phyloP scores from a whole-genome alignment of 2,329 filamentous ascomycete genomes.

The Drechslerella dactyloides region DNA sequence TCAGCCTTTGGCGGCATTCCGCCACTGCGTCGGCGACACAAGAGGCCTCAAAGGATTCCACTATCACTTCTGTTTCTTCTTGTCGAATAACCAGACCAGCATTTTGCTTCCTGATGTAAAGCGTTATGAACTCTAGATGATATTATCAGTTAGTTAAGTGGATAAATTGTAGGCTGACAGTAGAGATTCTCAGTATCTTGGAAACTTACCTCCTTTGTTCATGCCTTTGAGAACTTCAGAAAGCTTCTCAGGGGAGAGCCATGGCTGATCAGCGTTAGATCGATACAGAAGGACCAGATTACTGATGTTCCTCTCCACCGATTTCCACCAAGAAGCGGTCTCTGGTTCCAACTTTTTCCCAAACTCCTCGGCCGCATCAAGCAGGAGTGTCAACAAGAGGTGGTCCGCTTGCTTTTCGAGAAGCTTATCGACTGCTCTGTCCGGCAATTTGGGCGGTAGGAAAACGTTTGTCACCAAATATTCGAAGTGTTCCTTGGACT shows the following conservation, averaged over 20 bases:
- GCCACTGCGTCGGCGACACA: conserved; percentile 59
- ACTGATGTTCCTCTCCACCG: conserved; percentile 17
- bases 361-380: conserved; percentile 27
- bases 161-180: neutral
- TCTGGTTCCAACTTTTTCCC: neutral
- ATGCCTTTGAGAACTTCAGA: neutral
- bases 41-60: conserved; percentile 62
- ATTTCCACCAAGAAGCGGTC: conserved; percentile 18
- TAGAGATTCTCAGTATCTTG: neutral
- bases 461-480: conserved; percentile 61
- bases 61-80: conserved; percentile 52
- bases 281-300: conserved; percentile 18
- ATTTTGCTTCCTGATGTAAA: conserved; percentile 62
- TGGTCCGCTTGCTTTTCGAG: conserved; percentile 25
- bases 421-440: conserved; percentile 56
- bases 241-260: conserved; percentile 54
- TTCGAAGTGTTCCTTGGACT: conserved; percentile 3
- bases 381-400: conserved; percentile 13
- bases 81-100: conserved; percentile 60
- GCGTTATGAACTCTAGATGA: conserved; percentile 56
- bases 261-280: conserved; percentile 15
- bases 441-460: conserved; percentile 62
- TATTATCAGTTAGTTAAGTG: neutral
- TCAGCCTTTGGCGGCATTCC: conserved; percentile 58
- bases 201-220: conserved; percentile 49